A percentile compares a stretch with the other conserved stretches of the same genome.
Conservation (phyloP, 2,329 filamentous ascomycete species). For the Fusarium sp. region DNA sequence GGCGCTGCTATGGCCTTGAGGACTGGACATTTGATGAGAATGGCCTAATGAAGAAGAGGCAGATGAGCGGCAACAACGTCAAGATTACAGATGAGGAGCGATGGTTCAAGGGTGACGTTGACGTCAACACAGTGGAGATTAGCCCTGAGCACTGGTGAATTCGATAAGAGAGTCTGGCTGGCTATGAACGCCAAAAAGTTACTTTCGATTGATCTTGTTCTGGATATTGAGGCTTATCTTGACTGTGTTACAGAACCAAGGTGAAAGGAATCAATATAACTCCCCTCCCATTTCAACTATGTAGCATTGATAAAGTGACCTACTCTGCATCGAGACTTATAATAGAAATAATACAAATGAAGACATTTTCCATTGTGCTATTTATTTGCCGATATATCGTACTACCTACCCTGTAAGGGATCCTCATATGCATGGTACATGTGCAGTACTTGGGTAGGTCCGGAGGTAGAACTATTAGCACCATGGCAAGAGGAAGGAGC, state of each 20-base stretch:
- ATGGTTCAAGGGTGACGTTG: conserved; percentile 77
- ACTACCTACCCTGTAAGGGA: background rate
- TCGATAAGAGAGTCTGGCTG: background rate
- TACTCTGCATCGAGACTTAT: background rate
- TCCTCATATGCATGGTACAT: background rate
- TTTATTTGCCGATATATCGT: no score
- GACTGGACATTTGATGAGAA: conserved; percentile 81
- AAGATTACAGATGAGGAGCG: conserved; percentile 70
- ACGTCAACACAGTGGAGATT: conserved; percentile 76
- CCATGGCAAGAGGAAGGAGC: no score
- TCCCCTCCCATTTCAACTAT: background rate
- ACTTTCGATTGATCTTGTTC: background rate
- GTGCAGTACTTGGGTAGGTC: background rate
- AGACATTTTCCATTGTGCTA: no score
- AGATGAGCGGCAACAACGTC: conserved; percentile 82
- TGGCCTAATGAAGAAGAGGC: conserved; percentile 78
- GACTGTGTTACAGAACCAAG: background rate
- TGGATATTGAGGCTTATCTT: background rate
- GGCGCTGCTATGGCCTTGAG: conserved; percentile 86
- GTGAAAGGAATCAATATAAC: background rate
- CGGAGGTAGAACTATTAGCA: background rate
- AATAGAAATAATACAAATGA: no score
- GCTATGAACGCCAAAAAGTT: background rate
- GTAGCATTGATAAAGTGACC: background rate
- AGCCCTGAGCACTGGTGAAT: conserved; percentile 29